Percentiles rank a stretch among this genome's conserved stretches.
These are phyloP conservation scores for Podaxis sp. DNA, from an alignment of 768 basidiomycete species.

Conservation along the genomic window DNA sequence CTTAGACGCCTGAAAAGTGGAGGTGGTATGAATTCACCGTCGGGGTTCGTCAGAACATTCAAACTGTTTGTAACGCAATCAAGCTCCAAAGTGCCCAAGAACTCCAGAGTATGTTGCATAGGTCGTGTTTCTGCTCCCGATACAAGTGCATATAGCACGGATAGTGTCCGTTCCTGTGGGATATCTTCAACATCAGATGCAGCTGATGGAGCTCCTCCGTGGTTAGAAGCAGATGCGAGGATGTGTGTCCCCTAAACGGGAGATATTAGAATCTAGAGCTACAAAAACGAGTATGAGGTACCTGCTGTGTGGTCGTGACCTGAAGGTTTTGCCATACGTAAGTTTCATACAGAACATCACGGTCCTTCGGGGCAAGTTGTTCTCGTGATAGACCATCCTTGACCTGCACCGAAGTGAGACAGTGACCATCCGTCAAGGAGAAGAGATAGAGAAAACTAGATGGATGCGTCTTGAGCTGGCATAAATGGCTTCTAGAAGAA, in stretches of 20 bases:
- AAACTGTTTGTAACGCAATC: slow-evolving; percentile 46
- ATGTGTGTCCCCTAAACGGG: slow-evolving; percentile 2
- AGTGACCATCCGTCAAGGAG: slow-evolving; percentile 49
- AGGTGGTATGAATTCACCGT: slow-evolving; percentile 37
- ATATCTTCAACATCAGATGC: slow-evolving; percentile 9
- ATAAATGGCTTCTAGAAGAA: neutral
- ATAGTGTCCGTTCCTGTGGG: slow-evolving; percentile 14
- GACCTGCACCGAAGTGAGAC: slow-evolving; percentile 26
- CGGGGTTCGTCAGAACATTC: slow-evolving; percentile 44
- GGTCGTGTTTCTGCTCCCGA: slow-evolving; percentile 8
- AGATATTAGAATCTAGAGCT: neutral
- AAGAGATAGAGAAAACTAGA: slow-evolving; percentile 55
- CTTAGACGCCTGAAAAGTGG: neutral
- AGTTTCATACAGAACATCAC: slow-evolving; percentile 29
- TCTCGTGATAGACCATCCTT: slow-evolving; percentile 27
- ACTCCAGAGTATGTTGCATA: slow-evolving; percentile 11
- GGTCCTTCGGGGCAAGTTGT: slow-evolving; percentile 31
- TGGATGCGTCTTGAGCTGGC: slow-evolving; percentile 9
- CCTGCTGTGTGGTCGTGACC: slow-evolving; percentile 35
- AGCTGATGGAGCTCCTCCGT: slow-evolving; percentile 1
- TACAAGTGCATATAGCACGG: slow-evolving; percentile 8
- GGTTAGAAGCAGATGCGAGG: slow-evolving; percentile 8
- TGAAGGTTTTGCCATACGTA: slow-evolving; percentile 47
- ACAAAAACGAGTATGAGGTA: slow-evolving; percentile 21
- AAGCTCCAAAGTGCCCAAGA: slow-evolving; percentile 54